A percentile compares a stretch with the other conserved stretches of the same genome.
Evolutionary conservation across 306 rosid species (phyloP).

Genomic region (Castanea sativa): DNA sequence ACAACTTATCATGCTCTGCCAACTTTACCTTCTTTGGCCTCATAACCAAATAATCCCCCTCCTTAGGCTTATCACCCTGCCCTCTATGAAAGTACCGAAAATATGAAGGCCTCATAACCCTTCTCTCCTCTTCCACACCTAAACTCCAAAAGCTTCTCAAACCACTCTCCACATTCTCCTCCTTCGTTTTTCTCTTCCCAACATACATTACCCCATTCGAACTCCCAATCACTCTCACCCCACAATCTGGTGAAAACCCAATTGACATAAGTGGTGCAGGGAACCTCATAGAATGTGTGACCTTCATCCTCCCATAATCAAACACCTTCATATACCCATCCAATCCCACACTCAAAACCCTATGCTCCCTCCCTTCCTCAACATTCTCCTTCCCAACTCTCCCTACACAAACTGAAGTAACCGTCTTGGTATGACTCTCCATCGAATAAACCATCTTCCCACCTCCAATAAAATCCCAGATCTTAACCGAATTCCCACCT

Average conservation of each 20-base stretch:
- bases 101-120: slow-evolving; percentile 48
- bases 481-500: slow-evolving; percentile 73
- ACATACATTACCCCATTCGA: slow-evolving; percentile 79
- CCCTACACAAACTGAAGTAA: slow-evolving; percentile 70
- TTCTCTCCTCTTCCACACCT: slow-evolving; percentile 33
- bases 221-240: slow-evolving; percentile 65
- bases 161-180: slow-evolving; percentile 30
- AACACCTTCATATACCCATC: slow-evolving; percentile 96
- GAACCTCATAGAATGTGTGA: slow-evolving; percentile 85
- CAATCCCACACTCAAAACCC: slow-evolving; percentile 82
- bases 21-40: slow-evolving; percentile 55
- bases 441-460: slow-evolving; percentile 68
- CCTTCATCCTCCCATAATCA: slow-evolving; percentile 66
- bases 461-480: slow-evolving; percentile 91
- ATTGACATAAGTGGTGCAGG: slow-evolving; percentile 84
- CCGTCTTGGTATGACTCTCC: slow-evolving; percentile 95
- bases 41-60: slow-evolving; percentile 64
- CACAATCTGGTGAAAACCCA: slow-evolving; percentile 61
- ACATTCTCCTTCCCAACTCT: slow-evolving; percentile 39
- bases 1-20: slow-evolving; percentile 63
- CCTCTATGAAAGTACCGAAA: slow-evolving; percentile 81
- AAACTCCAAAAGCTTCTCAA: slow-evolving; percentile 35
- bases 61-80: slow-evolving; percentile 71
- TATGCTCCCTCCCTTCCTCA: slow-evolving; percentile 51
- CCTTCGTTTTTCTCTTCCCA: slow-evolving; percentile 60